Evolutionary conservation across 495 filamentous ascomycete genomes (phyloP).

Genomic region (Hyaloscypha bicolor): DNA sequence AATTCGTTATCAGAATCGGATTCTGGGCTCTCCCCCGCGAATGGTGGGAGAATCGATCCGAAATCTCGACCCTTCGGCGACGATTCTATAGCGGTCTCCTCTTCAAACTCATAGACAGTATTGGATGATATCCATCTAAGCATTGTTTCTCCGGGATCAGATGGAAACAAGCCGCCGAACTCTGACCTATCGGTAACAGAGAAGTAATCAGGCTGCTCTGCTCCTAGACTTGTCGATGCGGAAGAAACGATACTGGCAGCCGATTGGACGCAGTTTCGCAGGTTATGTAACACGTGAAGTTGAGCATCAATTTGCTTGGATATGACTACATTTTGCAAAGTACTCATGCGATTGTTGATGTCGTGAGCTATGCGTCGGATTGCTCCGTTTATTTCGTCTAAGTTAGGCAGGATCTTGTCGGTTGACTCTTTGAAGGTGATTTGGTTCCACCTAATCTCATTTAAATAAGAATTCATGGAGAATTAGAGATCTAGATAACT

Average conservation of each 20-base stretch:
- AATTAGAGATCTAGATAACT: neutral
- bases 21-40: neutral
- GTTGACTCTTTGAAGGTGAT: slow-evolving; percentile 28
- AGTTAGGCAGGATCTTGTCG: slow-evolving; percentile 27
- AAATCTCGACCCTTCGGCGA: neutral
- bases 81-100: slow-evolving; percentile 1
- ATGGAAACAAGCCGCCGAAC: slow-evolving; percentile 25
- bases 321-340: slow-evolving; percentile 17
- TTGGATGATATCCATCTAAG: slow-evolving; percentile 25
- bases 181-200: slow-evolving; percentile 22
- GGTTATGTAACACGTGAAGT: slow-evolving; percentile 13
- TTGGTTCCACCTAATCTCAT: slow-evolving; percentile 22
- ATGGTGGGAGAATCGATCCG: neutral
- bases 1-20: slow-evolving; percentile 25
- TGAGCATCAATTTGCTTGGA: slow-evolving; percentile 11
- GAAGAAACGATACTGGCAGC: slow-evolving; percentile 27
- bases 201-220: slow-evolving; percentile 10
- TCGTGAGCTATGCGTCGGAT: slow-evolving; percentile 24
- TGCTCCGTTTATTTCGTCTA: slow-evolving; percentile 17
- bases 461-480: neutral
- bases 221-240: slow-evolving; percentile 21
- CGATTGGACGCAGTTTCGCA: slow-evolving; percentile 24
- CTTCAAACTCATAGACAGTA: slow-evolving; percentile 26
- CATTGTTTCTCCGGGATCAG: slow-evolving; percentile 21
- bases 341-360: slow-evolving; percentile 19